Percentiles rank a stretch among this genome's conserved stretches.
Conservation (phyloP, 2,329 filamentous ascomycete species). For the Colletotrichum sp. region DNA sequence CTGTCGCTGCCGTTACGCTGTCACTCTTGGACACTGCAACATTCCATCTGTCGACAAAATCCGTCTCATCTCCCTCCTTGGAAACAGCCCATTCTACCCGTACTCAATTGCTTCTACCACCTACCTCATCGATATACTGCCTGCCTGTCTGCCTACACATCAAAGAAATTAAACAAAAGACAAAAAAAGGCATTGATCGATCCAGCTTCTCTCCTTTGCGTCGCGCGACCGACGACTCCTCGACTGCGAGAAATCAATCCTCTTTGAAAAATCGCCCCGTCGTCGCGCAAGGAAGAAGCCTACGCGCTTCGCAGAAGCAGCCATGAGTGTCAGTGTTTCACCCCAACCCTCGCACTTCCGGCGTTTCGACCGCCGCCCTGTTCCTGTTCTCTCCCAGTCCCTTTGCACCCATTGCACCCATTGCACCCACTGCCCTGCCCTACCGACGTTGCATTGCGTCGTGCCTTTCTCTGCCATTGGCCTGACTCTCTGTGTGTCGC, state of each 20-base stretch:
- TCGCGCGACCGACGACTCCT: background rate
- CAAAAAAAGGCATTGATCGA: background rate
- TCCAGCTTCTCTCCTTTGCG: background rate
- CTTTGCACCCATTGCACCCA: background rate
- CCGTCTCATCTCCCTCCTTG: conserved; percentile 10
- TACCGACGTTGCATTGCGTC: background rate
- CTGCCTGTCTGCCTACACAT: background rate
- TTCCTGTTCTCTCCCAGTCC: background rate
- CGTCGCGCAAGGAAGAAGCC: conserved; percentile 24
- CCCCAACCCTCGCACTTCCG: conserved; percentile 26
- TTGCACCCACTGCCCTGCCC: background rate
- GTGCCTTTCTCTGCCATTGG: background rate
- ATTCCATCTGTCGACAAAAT: background rate
- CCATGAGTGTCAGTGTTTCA: conserved; percentile 56
- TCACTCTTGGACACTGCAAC: background rate
- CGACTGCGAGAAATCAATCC: background rate
- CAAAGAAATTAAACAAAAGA: background rate
- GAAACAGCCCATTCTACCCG: conserved; percentile 12
- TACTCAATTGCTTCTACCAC: conserved; percentile 18
- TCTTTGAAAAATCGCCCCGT: background rate
- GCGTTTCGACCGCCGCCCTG: conserved; percentile 20
- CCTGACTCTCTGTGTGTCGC: conserved; percentile 3
- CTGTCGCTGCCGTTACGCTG: background rate
- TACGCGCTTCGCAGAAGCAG: conserved; percentile 28
- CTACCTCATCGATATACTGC: background rate